Conservation (phyloP, 164 flowering plant species). For the Sedum album region DNA sequence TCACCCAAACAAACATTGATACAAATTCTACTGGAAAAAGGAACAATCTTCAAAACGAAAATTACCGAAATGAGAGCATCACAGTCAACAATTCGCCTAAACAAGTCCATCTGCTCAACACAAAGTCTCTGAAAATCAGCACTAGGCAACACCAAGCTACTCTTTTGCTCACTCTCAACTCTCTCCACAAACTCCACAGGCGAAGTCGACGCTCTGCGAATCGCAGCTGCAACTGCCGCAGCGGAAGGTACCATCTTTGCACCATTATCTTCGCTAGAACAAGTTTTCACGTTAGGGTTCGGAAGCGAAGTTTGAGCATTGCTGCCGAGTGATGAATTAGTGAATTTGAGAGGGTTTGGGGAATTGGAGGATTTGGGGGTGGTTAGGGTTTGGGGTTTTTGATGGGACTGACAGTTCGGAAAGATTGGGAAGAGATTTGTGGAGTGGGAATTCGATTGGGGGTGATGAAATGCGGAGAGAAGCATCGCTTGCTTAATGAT, state of each 20-base stretch:
- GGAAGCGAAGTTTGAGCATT: slow-evolving; percentile 38
- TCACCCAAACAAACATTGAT: too few species aligned
- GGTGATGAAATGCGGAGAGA: not conserved
- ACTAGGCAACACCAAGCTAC: slow-evolving; percentile 52
- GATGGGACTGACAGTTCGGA: slow-evolving; percentile 12
- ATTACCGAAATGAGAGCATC: slow-evolving; percentile 57
- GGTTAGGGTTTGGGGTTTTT: slow-evolving; percentile 6
- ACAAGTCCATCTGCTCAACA: slow-evolving; percentile 65
- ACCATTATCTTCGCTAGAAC: not conserved
- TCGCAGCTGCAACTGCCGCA: slow-evolving; percentile 60
- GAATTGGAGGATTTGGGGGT: slow-evolving; percentile 22
- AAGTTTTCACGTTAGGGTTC: slow-evolving; percentile 33
- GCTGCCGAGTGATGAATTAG: slow-evolving; percentile 39
- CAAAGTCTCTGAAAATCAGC: slow-evolving; percentile 74
- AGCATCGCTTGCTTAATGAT: not conserved
- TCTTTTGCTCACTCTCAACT: slow-evolving; percentile 31
- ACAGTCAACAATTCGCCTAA: slow-evolving; percentile 57
- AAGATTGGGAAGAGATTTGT: not conserved
- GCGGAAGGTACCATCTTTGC: slow-evolving; percentile 44
- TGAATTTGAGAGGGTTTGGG: slow-evolving; percentile 12
- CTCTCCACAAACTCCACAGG: slow-evolving; percentile 65
- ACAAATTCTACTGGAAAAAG: too few species aligned
- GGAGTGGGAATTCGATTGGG: not conserved
- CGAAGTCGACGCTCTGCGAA: slow-evolving; percentile 56
- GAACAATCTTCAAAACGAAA: too few species aligned